Evolutionary conservation across 1,139 yeast species (phyloP).

Genomic region (Saccharomyces hybrid): DNA sequence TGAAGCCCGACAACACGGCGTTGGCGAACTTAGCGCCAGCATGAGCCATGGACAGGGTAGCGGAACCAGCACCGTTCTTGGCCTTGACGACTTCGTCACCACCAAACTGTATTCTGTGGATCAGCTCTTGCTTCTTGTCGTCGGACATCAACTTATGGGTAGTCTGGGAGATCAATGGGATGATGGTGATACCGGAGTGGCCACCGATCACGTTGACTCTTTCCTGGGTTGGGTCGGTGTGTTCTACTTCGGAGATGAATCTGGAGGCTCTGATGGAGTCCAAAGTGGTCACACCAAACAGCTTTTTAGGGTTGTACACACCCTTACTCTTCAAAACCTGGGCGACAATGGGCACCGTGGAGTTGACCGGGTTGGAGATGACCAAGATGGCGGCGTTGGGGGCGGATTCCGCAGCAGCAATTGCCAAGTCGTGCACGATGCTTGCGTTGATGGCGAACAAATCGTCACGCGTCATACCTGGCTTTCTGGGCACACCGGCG

Average conservation of each 20-base stretch:
- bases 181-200: constrained; percentile 97
- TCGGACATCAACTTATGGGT: constrained; percentile 43
- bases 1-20: constrained; percentile 71
- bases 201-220: constrained; percentile 88
- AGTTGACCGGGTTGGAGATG: constrained; percentile 96
- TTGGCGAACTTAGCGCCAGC: constrained; percentile 95
- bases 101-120: constrained; percentile 94
- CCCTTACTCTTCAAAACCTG: constrained; percentile 83
- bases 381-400: constrained; percentile 85
- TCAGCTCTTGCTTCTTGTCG: constrained; percentile 57
- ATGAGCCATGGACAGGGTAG: constrained; percentile 97
- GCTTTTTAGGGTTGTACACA: constrained; percentile 82
- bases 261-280: constrained; percentile 92
- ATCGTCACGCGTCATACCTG: constrained; percentile 98
- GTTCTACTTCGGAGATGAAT: constrained; percentile 54
- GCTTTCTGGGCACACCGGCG: constrained; percentile 99
- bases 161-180: constrained; percentile 81
- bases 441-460: constrained; percentile 96
- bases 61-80: constrained; percentile 97
- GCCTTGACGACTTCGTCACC: constrained; percentile 47
- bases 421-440: constrained; percentile 86
- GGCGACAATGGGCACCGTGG: constrained; percentile 96
- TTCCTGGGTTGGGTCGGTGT: constrained; percentile 62
- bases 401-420: constrained; percentile 75
- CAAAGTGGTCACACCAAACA: constrained; percentile 95